Evolutionary conservation across 306 rosid genomes (phyloP).

Genomic region (Cucumis hystrix): DNA sequence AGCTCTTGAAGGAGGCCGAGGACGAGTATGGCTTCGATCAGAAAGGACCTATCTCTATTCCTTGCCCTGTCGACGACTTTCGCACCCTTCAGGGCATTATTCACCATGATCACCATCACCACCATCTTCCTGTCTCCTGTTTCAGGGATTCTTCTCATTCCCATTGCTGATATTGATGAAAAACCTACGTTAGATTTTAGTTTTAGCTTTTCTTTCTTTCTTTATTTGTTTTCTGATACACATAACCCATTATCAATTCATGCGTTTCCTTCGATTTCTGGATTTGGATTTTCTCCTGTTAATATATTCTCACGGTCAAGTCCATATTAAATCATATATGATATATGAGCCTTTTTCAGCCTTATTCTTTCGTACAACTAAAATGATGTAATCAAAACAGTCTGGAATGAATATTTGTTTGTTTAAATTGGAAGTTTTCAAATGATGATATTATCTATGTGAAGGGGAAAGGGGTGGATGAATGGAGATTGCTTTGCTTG

Average conservation of each 20-base stretch:
- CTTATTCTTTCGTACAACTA: not conserved
- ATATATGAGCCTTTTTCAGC: not conserved
- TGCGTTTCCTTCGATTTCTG: not conserved
- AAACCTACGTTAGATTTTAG: not conserved
- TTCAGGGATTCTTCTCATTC: conserved; percentile 40
- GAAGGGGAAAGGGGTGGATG: not conserved
- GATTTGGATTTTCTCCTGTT: not conserved
- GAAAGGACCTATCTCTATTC: conserved; percentile 76
- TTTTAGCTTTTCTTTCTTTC: not conserved
- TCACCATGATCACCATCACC: conserved; percentile 8
- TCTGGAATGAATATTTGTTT: not conserved
- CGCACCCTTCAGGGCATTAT: conserved; percentile 57
- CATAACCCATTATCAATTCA: not conserved
- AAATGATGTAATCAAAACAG: not conserved
- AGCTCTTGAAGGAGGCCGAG: conserved; percentile 66
- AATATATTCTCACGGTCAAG: not conserved
- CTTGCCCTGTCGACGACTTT: conserved; percentile 72
- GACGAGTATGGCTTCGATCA: conserved; percentile 79
- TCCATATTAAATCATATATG: not conserved
- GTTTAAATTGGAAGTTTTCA: not conserved
- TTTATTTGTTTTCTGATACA: not conserved
- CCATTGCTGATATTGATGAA: not conserved
- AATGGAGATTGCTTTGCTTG: not conserved
- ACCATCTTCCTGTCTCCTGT: conserved; percentile 26
- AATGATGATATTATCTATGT: not conserved